Evolutionary conservation across 2,329 filamentous ascomycete species (phyloP), one percentile per base, ranked within the genome.

Genomic region (Thermothelomyces thermophilus): DNA sequence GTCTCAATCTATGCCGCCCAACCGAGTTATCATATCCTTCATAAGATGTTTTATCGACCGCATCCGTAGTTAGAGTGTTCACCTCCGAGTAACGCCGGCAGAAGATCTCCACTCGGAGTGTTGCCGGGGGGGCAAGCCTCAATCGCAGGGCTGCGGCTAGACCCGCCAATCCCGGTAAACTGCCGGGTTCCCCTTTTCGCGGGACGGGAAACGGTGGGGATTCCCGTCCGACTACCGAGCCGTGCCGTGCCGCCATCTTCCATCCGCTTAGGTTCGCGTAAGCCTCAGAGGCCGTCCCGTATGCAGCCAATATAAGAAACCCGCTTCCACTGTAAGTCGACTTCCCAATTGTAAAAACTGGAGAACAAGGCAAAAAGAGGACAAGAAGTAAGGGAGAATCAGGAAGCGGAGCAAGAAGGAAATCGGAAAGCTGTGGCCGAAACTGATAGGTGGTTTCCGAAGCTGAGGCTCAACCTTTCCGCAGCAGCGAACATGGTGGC

Each of bases 141-240:
- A 35, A 14, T 19, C 31, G 31, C 3, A 8, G 20, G 31, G 22
- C 10, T 13, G 22, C n/a, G 17, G 31, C 28, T 26, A 8, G 33
- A 24, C 24, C 49, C 36, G 22, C 48, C 19, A 26, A 14, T n/a
- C 26, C 48, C 13, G 33, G 39, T 26, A 42, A 31, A 14, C 5
- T 37, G 35, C 28, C 19, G 34, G 33, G 17, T 42, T 17, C 41
- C 37, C 24, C 30, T 31, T 35, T 16, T 42, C 43, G 46, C 46
- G 35, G 33, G 40, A 2, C 40, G 48, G 30, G 31, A 28, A 34
- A 43, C 44, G 24, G 48, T 50, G 48, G 49, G 19, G 30, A 44
- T 44, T 49, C 47, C 51, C 39, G 43, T 50, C 48, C 34, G 35
- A 35, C 37, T 47, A 30, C 55, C 55, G 55, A 51, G 42, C 55